Base-by-base conservation (phyloP, 1,284 basidiomycete genomes). In the Ustilago vetiveriae region DNA sequence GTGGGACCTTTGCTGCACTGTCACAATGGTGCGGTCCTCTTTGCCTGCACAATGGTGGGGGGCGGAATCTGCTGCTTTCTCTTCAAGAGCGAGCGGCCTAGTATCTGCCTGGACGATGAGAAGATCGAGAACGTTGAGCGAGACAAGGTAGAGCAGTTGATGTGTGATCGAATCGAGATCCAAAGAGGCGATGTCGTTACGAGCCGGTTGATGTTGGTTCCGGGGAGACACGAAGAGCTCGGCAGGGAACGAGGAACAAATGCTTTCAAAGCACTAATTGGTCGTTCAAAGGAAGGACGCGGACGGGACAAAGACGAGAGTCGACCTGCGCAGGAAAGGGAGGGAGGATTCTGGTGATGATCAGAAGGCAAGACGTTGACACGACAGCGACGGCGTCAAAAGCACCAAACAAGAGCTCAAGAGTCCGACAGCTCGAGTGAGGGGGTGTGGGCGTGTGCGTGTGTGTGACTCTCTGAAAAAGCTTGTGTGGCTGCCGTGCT, bases 181-280 rank as follows among this genome's bases (percentile, higher is more conserved):
- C 11, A 26, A 29, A 29, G n/a, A 26, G 39, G 16, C 39, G n/a
- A 29, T 19, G 39, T 22, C 35, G 42, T 35, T 23, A n/a, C 23
- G 14, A 19, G 30, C 26, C 27, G 16, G 3, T 29, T 26, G 43
- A 30, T 27, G 36, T 46, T 19, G 41, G 17, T 36, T 17, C 26
- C 27, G 27, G 3, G 19, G 24, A 21, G 29, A 33, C 21, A n/a
- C 6, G 39, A 40, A 51, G 30, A 29, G 32, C 27, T 36, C 27
- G 16, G 36, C n/a, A n/a, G n/a, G n/a, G n/a, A n/a, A n/a, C n/a
- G n/a, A n/a, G 26, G 22, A 49, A 52, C 52, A 45, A 42, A 45
- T 36, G 50, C 62, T 65, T 53, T 65, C 62, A 57, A 65, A 65
- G 54, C 62, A 57, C 62, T 37, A 47, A 39, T 35, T 48, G 14